Base-by-base conservation (phyloP, 768 basidiomycete species). In the Hericium rajendrae region DNA sequence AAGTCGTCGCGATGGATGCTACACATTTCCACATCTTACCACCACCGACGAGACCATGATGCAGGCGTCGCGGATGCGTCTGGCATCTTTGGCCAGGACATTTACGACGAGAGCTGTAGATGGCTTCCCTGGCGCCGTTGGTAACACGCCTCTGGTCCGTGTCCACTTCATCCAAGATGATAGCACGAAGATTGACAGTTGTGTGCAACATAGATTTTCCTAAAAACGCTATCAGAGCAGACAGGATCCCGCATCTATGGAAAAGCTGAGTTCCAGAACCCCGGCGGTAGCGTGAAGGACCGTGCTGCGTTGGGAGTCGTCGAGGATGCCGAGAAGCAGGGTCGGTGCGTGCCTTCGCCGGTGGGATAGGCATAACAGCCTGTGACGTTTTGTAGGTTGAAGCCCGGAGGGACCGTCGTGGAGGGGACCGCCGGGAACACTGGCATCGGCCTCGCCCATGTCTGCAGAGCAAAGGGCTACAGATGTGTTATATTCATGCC, bases 401-500 rank as follows among this genome's bases (percentile, higher is more conserved):
- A 85, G 66, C 83, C 91, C 1, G 95, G 94, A n/a, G 95, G 95
- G 1, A 97, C 94, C 2, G 85, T 99, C 57, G 93, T 99, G 4
- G 95, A 99, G 71, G 95, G 95, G 3, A 99, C 95, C 2, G 95
- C 95, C 40, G 95, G 95, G 15, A 99, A 99, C 75, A 99, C 95
- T 8, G 95, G 94, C 41, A 97, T 97, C 57, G 94, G 94, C 38
- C 78, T 97, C 37, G 94, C 92, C 6, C 93, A 94, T 66, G 94
- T 98, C 55, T 97, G 97, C 72, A 76, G 97, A 62, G 82, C 91
- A 6, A 83, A 77, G 64, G 94, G 97, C 2, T 98, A 99, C 77
- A 90, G 86, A 69, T 98, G 97, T 70, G 95, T 99, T 10, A 99
- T 99, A 67, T 99, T 91, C 80, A 98, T 99, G 95, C 95, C 95